Conservation (phyloP, 257 asterid genomes). For the Solanum rostratum region DNA sequence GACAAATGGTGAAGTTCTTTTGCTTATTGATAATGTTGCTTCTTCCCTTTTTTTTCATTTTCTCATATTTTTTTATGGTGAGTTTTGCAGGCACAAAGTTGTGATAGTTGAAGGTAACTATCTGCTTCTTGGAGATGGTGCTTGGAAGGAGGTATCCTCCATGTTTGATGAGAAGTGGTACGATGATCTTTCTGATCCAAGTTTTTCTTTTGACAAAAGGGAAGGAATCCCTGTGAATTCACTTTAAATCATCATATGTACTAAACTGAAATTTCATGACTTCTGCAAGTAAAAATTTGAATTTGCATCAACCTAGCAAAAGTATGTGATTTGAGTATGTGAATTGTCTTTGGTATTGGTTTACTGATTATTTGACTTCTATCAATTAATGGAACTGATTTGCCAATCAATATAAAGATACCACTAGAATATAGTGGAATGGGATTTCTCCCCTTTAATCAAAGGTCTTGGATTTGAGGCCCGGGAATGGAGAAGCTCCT, state of each 20-base stretch:
- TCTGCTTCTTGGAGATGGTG: slow-evolving; percentile 61
- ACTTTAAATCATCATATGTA: neutral
- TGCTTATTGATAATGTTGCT: neutral
- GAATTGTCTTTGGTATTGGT: neutral
- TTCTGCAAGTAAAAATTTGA: neutral
- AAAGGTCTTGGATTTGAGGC: neutral
- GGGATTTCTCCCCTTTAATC: neutral
- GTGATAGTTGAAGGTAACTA: slow-evolving; percentile 93
- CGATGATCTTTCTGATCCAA: slow-evolving; percentile 1
- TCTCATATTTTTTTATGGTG: neutral
- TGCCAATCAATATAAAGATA: neutral
- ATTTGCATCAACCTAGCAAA: neutral
- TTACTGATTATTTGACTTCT: neutral
- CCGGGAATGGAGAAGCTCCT: neutral
- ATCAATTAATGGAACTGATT: neutral
- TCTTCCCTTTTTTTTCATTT: neutral
- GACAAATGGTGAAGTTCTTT: neutral
- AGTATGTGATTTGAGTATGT: neutral
- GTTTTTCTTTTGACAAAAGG: neutral
- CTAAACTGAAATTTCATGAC: neutral
- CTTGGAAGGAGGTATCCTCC: slow-evolving; percentile 71
- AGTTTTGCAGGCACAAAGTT: slow-evolving; percentile 66
- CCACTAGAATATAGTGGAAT: neutral
- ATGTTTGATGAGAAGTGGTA: slow-evolving; percentile 88
- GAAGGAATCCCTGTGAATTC: neutral